Percentiles rank a stretch among this genome's conserved stretches.
Evolutionary conservation across 2,329 filamentous ascomycete genomes (phyloP).

Genomic region (Colletotrichum shisoi): DNA sequence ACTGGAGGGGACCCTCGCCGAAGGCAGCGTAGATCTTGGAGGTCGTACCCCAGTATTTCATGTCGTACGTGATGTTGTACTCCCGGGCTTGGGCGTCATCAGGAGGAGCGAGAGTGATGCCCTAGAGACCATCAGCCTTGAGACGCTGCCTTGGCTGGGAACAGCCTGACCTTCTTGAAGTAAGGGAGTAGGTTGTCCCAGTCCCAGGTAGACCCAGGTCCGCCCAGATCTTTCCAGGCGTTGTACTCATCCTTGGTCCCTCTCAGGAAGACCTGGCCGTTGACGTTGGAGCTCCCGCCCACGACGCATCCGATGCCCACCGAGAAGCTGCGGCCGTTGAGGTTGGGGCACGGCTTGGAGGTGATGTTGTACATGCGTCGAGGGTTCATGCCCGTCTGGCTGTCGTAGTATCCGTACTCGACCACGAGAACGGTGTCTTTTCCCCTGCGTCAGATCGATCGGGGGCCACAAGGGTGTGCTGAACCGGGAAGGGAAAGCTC

Average conservation of each 20-base stretch:
- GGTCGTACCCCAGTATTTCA: slow-evolving; percentile 40
- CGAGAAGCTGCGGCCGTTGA: slow-evolving; percentile 43
- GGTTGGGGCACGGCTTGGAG: slow-evolving; percentile 44
- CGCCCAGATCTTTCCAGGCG: slow-evolving; percentile 56
- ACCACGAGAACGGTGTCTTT: slow-evolving; percentile 38
- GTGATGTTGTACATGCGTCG: slow-evolving; percentile 45
- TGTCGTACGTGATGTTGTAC: slow-evolving; percentile 41
- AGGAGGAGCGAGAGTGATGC: slow-evolving; percentile 40
- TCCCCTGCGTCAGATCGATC: slow-evolving; percentile 44
- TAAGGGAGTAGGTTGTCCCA: slow-evolving; percentile 52
- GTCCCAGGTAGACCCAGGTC: slow-evolving; percentile 55
- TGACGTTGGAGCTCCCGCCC: slow-evolving; percentile 53
- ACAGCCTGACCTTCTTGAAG: slow-evolving; percentile 52
- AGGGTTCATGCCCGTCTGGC: slow-evolving; percentile 41
- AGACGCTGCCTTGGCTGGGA: rapidly evolving
- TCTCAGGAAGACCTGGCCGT: slow-evolving; percentile 51
- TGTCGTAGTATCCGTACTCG: slow-evolving; percentile 38
- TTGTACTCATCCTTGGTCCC: slow-evolving; percentile 53
- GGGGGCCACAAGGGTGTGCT: neutral
- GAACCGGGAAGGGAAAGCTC: slow-evolving; percentile 4
- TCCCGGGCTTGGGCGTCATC: slow-evolving; percentile 35
- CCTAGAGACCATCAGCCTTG: slow-evolving; percentile 7
- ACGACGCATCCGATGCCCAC: slow-evolving; percentile 48
- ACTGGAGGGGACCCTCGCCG: slow-evolving; percentile 34
- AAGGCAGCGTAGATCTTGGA: slow-evolving; percentile 39